phyloP scores from a whole-genome alignment of 129 eudicot species.

The Saussurea involucrata region DNA sequence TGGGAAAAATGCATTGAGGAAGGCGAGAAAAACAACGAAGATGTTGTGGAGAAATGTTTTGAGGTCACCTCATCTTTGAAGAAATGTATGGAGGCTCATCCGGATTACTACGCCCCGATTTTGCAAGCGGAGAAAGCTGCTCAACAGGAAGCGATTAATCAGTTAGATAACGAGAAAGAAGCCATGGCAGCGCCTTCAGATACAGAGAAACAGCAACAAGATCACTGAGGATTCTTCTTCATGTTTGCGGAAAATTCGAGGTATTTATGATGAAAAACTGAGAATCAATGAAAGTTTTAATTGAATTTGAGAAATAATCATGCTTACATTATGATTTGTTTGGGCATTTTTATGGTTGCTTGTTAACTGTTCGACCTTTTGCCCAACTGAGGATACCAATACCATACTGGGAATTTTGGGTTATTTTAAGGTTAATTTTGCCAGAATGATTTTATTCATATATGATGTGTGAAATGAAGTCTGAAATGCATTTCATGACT shows the following conservation, averaged over 20 bases:
- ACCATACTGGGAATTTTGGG: neutral
- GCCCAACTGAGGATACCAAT: neutral
- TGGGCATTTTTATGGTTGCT: neutral
- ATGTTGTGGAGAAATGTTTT: slow-evolving; percentile 43
- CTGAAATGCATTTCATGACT: neutral
- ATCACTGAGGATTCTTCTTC: neutral
- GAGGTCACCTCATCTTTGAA: slow-evolving; percentile 34
- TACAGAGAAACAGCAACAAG: slow-evolving; percentile 2
- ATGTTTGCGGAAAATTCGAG: neutral
- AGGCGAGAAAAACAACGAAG: slow-evolving; percentile 61
- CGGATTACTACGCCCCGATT: slow-evolving; percentile 29
- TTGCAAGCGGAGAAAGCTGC: slow-evolving; percentile 27
- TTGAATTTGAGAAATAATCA: neutral
- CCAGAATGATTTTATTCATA: neutral
- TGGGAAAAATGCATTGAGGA: slow-evolving; percentile 70
- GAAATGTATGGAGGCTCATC: slow-evolving; percentile 33
- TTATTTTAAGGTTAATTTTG: neutral
- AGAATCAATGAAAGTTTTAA: neutral
- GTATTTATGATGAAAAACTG: neutral
- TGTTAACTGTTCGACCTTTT: neutral
- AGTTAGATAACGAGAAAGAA: slow-evolving; percentile 27
- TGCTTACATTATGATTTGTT: neutral
- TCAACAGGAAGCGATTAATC: slow-evolving; percentile 22
- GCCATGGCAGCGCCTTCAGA: neutral
- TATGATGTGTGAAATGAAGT: neutral